Evolutionary conservation across 345 rosid genomes (phyloP), one percentile per base, ranked within the genome.

Genomic region (Schrenkiella parvula): DNA sequence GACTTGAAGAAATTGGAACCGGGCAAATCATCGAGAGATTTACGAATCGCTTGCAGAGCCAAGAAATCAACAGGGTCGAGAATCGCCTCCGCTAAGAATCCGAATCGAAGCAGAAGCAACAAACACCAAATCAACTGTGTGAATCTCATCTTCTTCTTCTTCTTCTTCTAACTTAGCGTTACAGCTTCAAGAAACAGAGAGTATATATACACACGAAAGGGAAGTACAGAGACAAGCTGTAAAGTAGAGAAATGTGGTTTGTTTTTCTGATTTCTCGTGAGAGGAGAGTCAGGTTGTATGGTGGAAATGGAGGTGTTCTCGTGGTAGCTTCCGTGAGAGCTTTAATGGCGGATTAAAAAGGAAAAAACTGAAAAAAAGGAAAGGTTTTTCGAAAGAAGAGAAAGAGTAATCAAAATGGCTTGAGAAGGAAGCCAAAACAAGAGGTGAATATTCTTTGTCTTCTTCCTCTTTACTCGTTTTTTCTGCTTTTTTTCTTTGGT

Each of bases 261-360:
- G 14, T 10, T 72, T n/a, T 72, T 74, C 67, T 22, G 81, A 73
- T 80, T 80, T 84, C 84, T 71, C 86, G 92, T 79, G 88, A 84
- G 83, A 71, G 4, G 65, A 75, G 57, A 72, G 55, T 21, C 22
- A 43, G 55, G 22, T 12, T 53, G 52, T 54, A 60, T 70, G 12
- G 55, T 62, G 78, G 61, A 64, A 59, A 65, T 66, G 66, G 51
- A 76, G 80, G 80, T 63, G 79, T 80, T 86, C 85, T 86, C 77
- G 88, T 82, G 80, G 82, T 84, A 76, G 83, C 74, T 78, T 78
- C 74, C 81, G 87, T 85, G 87, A 86, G 64, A 73, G 82, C 74
- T 78, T 87, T 85, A 82, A 87, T 80, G 77, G 87, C 43, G 77
- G 79, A 83, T 79, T 46, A 55, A 25, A 38, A 34, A 43, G 42